Evolutionary conservation across 371 early-diverging fungal genomes (phyloP).

Genomic region (Capniomyces stellatus): DNA sequence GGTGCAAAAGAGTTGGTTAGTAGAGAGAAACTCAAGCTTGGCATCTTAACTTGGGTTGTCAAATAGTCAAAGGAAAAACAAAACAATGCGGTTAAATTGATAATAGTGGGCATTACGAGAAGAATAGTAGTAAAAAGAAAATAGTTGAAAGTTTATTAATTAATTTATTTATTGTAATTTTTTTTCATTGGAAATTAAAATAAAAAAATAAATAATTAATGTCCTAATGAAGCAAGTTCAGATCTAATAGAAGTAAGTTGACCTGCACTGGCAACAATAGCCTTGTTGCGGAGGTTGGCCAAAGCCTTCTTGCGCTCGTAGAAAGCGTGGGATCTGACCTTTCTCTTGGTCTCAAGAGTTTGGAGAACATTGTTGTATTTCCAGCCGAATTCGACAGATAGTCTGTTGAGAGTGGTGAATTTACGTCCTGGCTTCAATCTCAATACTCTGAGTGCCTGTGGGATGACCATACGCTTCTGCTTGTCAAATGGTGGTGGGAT

Average conservation of each 20-base stretch:
- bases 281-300: conserved; percentile 35
- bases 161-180: too few species aligned
- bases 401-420: conserved; percentile 86
- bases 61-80: too few species aligned
- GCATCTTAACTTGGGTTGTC: too few species aligned
- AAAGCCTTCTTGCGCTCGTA: conserved; percentile 80
- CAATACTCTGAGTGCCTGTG: conserved; percentile 92
- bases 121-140: too few species aligned
- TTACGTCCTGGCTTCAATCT: conserved; percentile 94
- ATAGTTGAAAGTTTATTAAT: too few species aligned
- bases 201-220: conserved; percentile 21
- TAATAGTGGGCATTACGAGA: too few species aligned
- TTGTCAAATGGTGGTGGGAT: conserved; percentile 96
- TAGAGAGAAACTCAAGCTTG: too few species aligned
- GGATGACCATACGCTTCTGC: conserved; percentile 91
- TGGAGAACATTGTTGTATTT: conserved; percentile 94
- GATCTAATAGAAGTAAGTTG: conserved; percentile 34
- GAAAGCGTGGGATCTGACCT: conserved; percentile 80
- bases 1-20: too few species aligned
- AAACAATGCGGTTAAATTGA: too few species aligned
- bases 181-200: too few species aligned
- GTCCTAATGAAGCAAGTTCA: conserved; percentile 26
- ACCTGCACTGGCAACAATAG: conserved; percentile 30
- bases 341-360: conserved; percentile 93
- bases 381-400: conserved; percentile 98